These are phyloP conservation scores for Ulmus americana DNA, from an alignment of 331 rosid species.

Conservation along the genomic window DNA sequence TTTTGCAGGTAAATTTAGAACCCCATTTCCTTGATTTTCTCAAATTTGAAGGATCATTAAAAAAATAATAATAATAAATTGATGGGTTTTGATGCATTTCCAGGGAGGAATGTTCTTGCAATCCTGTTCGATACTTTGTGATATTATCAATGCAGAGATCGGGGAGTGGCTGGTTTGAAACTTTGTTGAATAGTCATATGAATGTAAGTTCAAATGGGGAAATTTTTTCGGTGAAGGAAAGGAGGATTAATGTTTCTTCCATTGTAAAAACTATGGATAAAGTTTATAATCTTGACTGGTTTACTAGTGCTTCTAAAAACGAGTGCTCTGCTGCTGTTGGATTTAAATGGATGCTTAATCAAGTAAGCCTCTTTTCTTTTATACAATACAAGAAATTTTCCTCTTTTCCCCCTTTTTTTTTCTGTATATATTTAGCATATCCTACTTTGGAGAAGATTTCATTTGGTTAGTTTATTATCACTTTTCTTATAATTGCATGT, in stretches of 20 bases:
- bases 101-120: constrained; percentile 32
- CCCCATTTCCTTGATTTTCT: no score
- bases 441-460: no score
- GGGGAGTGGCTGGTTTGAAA: constrained; percentile 40
- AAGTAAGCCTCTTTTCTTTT: constrained; percentile 4
- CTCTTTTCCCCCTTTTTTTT: neutral
- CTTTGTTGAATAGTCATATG: constrained; percentile 25
- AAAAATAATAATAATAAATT: neutral
- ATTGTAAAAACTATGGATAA: constrained; percentile 29
- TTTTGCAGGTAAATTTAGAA: constrained; percentile 34
- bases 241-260: constrained; percentile 25
- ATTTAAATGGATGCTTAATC: constrained; percentile 39
- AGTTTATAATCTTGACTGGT: constrained; percentile 33
- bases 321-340: constrained; percentile 32
- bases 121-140: constrained; percentile 30
- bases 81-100: neutral
- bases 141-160: constrained; percentile 40
- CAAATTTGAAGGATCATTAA: no score
- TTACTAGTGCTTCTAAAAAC: constrained; percentile 31
- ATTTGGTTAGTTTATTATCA: no score
- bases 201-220: constrained; percentile 35
- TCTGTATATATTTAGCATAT: no score
- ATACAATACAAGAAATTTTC: neutral
- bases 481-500: no score
- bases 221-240: constrained; percentile 18